phyloP scores from a whole-genome alignment of 176 grass and related monocot species.

The Musa acuminata region DNA sequence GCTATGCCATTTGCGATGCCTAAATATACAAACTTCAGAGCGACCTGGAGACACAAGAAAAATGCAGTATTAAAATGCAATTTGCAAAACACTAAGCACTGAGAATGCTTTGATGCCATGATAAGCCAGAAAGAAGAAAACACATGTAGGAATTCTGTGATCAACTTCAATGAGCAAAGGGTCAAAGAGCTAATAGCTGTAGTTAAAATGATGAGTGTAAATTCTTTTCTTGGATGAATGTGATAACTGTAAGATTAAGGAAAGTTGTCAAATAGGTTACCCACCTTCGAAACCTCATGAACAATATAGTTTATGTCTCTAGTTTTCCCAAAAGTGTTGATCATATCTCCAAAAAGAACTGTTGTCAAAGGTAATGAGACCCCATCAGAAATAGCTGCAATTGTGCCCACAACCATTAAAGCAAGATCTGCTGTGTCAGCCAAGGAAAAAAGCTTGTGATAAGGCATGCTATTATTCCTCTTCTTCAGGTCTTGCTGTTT shows the following conservation, averaged over 20 bases:
- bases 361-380: slow-evolving; percentile 10
- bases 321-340: slow-evolving; percentile 3
- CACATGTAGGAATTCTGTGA: too few relatives aligned
- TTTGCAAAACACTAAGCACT: neutral
- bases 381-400: slow-evolving; percentile 9
- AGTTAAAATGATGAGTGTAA: neutral
- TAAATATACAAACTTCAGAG: slow-evolving; percentile 14
- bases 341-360: slow-evolving; percentile 8
- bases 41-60: neutral
- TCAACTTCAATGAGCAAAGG: too few relatives aligned
- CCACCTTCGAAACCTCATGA: slow-evolving; percentile 14
- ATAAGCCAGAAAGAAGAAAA: neutral
- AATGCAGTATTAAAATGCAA: neutral
- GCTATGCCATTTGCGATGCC: slow-evolving; percentile 6
- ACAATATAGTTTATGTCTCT: neutral
- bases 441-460: slow-evolving; percentile 8
- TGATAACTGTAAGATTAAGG: neutral
- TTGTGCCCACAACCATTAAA: slow-evolving; percentile 1
- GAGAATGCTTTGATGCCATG: neutral
- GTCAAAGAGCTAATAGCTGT: neutral
- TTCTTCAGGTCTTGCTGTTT: neutral
- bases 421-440: slow-evolving; percentile 3
- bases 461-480: neutral
- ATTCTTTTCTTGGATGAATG: neutral
- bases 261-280: neutral